These are phyloP conservation scores for Blastocystis sp. DNA, from an alignment of 352 stramenopile genomes.

Conservation along the genomic window DNA sequence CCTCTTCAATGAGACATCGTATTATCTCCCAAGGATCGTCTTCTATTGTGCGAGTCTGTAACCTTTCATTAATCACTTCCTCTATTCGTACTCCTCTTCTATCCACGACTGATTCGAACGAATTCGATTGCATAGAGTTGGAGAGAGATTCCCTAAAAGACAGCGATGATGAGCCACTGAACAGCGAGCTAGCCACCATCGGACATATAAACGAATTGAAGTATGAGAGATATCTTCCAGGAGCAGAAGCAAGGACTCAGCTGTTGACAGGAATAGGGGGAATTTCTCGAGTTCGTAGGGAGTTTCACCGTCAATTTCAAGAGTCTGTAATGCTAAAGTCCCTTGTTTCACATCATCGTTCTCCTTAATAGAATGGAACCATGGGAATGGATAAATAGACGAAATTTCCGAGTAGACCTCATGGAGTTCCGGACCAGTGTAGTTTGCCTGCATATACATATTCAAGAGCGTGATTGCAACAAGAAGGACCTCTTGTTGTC, in stretches of 20 bases:
- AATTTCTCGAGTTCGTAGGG: conserved; percentile 36
- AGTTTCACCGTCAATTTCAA: conserved; percentile 50
- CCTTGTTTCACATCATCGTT: background rate
- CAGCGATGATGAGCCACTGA: conserved; percentile 13
- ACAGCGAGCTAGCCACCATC: background rate
- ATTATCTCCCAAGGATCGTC: conserved; percentile 13
- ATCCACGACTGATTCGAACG: background rate
- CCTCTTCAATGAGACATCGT: conserved; percentile 15
- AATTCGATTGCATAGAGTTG: background rate
- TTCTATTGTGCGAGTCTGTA: background rate
- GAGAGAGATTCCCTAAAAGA: conserved; percentile 16
- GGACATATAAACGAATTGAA: background rate
- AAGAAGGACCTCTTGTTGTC: conserved; percentile 56
- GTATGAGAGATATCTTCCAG: background rate
- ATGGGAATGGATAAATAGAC: conserved; percentile 30
- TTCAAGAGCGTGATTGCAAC: conserved; percentile 40
- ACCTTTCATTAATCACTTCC: background rate
- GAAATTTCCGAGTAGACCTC: conserved; percentile 7
- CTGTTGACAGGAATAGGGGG: background rate
- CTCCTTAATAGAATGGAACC: conserved; percentile 15
- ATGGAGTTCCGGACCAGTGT: conserved; percentile 44
- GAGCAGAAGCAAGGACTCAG: background rate
- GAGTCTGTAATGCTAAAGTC: background rate
- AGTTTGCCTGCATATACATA: conserved; percentile 67
- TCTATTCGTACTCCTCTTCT: background rate